Base-by-base conservation (phyloP, 2,329 filamentous ascomycete species). In the Fusarium oxysporum region DNA sequence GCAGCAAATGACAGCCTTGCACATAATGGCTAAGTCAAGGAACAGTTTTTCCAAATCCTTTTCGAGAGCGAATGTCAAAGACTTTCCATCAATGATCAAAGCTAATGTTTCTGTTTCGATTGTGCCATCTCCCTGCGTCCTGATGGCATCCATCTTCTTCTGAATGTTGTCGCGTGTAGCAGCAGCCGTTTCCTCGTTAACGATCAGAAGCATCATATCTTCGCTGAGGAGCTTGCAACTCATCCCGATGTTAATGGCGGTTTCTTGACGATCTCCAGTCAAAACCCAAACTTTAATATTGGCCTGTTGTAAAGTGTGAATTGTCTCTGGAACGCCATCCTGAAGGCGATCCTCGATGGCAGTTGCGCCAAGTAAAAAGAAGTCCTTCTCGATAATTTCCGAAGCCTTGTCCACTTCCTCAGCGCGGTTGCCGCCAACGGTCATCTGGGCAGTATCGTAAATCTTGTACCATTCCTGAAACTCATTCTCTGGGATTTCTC, bases 161-260 rank as follows among this genome's bases (percentile, higher is more conserved):
- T 93, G 90, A 32, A 99, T 86, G 77, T 97, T 98, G 79, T 96
- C 93, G 56, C 93, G 88, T 8, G 96, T 98, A 8, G 91, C 93
- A 40, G 88, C 86, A 19, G 94, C 88, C 54, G 85, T 88, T 77
- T 98, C 95, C 80, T 99, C 96, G 79, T 99, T 99, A 79, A 99
- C 89, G 76, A 99, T 98, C 61, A 99, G 86, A 16, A 99, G 88
- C 79, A 96, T 97, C 96, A 99, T 99, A 78, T 99, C 97, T 83
- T 99, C 96, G 75, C 95, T 97, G 68, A 99, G 94, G 55, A 99
- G 89, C 84, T 98, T 98, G 85, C 96, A 99, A 81, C 95, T 98
- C 96, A 99, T 99, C 73, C 97, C 96, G 75, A 99, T 99, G 82
- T 99, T 99, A 88, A 99, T 99, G 63, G 96, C 96, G 33, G 96